These are phyloP conservation scores for Oxytropis ochrocephala DNA, from an alignment of 306 rosid genomes.

Conservation along the genomic window DNA sequence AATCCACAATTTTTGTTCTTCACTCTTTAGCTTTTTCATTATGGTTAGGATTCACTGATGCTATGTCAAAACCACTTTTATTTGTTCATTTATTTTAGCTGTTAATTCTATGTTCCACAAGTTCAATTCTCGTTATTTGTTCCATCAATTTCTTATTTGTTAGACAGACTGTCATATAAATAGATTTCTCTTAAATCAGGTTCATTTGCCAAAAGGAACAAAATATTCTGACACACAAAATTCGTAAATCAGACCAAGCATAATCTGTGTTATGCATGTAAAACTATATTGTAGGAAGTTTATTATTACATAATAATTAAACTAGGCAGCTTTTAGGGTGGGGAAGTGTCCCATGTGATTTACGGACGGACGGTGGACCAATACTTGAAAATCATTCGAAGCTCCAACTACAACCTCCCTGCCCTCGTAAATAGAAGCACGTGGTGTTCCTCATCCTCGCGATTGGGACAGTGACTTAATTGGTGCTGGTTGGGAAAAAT, in stretches of 20 bases:
- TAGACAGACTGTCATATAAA: too few relatives aligned
- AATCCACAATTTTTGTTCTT: neutral
- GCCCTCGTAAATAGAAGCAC: too few relatives aligned
- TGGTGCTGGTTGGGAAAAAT: too few relatives aligned
- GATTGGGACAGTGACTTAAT: too few relatives aligned
- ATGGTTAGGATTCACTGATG: neutral
- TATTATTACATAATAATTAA: neutral
- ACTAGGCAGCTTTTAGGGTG: too few relatives aligned
- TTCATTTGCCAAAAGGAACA: neutral
- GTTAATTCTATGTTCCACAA: neutral
- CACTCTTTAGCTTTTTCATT: neutral
- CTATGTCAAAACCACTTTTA: neutral
- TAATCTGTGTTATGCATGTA: neutral
- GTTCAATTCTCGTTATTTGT: neutral
- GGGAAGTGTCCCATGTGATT: too few relatives aligned
- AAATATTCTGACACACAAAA: neutral
- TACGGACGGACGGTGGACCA: too few relatives aligned
- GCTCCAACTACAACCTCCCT: too few relatives aligned
- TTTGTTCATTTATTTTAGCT: neutral
- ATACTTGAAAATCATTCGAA: too few relatives aligned
- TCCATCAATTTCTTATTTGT: neutral
- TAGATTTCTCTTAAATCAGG: neutral
- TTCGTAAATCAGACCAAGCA: neutral
- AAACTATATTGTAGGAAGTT: neutral
- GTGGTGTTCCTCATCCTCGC: too few relatives aligned